Evolutionary conservation across 176 grass and related monocot species (phyloP).

Genomic region (Avena atlantica): DNA sequence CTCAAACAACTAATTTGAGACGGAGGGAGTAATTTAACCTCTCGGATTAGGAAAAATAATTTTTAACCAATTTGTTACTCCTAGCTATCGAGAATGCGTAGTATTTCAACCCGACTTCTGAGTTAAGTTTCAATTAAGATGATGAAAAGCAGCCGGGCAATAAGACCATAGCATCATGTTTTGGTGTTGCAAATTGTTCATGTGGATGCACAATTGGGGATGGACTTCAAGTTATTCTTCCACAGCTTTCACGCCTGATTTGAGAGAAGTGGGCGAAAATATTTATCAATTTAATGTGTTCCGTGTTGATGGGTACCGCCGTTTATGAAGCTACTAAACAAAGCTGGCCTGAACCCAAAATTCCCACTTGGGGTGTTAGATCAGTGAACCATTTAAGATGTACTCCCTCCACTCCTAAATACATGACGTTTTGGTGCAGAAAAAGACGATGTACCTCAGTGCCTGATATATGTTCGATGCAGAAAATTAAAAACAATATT

Average conservation of each 20-base stretch:
- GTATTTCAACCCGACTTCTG: background rate
- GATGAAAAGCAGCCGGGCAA: background rate
- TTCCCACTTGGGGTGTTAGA: background rate
- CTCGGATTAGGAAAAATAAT: background rate
- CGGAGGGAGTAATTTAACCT: background rate
- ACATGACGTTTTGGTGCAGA: background rate
- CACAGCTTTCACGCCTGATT: background rate
- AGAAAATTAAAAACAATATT: background rate
- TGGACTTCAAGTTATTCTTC: background rate
- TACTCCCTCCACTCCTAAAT: background rate
- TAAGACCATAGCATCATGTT: background rate
- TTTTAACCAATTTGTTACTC: background rate
- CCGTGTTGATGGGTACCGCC: background rate
- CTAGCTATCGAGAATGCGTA: background rate
- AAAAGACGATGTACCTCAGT: conserved; percentile 15
- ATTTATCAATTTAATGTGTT: background rate
- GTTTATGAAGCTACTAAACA: conserved; percentile 26
- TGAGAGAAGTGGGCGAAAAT: background rate
- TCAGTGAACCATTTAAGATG: conserved; percentile 2
- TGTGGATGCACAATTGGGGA: background rate
- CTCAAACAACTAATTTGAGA: no score
- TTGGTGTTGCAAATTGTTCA: background rate
- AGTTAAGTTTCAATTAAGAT: background rate
- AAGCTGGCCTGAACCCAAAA: conserved; percentile 14
- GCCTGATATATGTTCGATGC: conserved; percentile 28